phyloP scores from a whole-genome alignment of 2,329 filamentous ascomycete genomes.

The Tricladium varicosporioides region DNA sequence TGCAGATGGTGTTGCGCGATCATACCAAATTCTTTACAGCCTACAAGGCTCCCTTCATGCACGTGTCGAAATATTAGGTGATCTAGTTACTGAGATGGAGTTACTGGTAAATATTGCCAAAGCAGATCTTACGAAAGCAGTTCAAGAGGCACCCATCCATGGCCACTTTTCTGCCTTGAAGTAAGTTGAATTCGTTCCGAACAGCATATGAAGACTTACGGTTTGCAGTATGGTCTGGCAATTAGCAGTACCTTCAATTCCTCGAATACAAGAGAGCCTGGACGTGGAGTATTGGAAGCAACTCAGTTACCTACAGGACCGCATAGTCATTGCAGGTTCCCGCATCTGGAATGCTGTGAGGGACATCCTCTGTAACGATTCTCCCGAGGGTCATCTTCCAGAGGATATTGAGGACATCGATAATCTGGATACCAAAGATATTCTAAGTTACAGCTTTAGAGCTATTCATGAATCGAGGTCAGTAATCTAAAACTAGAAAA shows the following conservation, averaged over 20 bases:
- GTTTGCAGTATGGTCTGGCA: too few species aligned
- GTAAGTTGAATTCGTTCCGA: conserved; percentile 38
- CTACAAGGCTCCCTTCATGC: conserved; percentile 46
- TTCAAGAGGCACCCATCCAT: conserved; percentile 65
- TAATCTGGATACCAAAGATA: conserved; percentile 78
- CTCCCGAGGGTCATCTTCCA: conserved; percentile 83
- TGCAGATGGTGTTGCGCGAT: conserved; percentile 83
- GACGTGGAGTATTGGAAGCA: neutral
- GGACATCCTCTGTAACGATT: conserved; percentile 84
- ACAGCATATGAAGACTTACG: too few species aligned
- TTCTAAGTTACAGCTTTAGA: conserved; percentile 92
- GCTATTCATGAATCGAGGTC: conserved; percentile 93
- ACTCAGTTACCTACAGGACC: conserved; percentile 41
- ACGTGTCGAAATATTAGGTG: conserved; percentile 51
- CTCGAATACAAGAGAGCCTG: too few species aligned
- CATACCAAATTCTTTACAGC: conserved; percentile 67
- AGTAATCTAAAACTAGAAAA: conserved; percentile 13
- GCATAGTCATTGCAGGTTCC: conserved; percentile 59
- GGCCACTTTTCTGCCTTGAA: conserved; percentile 66
- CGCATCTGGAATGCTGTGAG: conserved; percentile 76
- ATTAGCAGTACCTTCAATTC: conserved; percentile 8
- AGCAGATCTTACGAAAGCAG: conserved; percentile 62
- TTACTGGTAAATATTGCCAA: conserved; percentile 62
- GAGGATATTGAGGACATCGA: conserved; percentile 72
- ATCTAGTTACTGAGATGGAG: conserved; percentile 61